A percentile compares a stretch with the other conserved stretches of the same genome.
These are phyloP conservation scores for Mycena amicta DNA, from an alignment of 768 basidiomycete genomes.

Conservation along the genomic window DNA sequence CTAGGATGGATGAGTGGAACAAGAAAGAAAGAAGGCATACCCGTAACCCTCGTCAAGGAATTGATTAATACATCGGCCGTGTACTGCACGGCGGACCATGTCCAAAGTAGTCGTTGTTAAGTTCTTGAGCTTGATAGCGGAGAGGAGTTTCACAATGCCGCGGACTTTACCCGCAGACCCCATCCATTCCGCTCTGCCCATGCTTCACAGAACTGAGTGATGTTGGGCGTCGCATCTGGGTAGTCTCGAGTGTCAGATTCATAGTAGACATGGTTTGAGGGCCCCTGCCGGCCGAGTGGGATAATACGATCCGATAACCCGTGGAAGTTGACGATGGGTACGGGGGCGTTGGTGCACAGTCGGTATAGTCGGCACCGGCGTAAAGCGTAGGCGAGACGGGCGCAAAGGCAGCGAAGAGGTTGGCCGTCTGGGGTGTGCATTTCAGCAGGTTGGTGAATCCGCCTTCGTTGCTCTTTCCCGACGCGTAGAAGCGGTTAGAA, in stretches of 20 bases:
- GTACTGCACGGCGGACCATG: no score
- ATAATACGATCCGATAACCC: conserved; percentile 13
- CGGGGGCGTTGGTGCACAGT: conserved; percentile 13
- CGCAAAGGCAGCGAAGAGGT: conserved; percentile 20
- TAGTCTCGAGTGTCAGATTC: not conserved
- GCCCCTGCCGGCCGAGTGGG: conserved; percentile 13
- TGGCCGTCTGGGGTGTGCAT: conserved; percentile 18
- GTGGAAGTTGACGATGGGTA: conserved; percentile 22
- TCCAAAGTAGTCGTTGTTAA: no score
- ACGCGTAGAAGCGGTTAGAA: conserved; percentile 20
- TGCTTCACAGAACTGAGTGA: conserved; percentile 16
- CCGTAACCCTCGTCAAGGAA: no score
- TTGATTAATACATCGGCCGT: no score
- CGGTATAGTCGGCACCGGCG: conserved; percentile 15
- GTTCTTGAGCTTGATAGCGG: not conserved
- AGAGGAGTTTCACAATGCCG: not conserved
- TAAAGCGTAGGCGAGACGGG: conserved; percentile 21
- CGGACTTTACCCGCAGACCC: not conserved
- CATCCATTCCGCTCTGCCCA: conserved; percentile 23
- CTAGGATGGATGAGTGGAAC: no score
- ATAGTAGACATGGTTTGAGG: no score
- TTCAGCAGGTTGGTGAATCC: conserved; percentile 23
- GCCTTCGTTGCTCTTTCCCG: conserved; percentile 22
- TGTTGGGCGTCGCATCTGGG: conserved; percentile 21
- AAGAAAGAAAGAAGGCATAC: no score